Conservation (phyloP, 768 basidiomycete species). For the Xerocomellus chrysenteron region DNA sequence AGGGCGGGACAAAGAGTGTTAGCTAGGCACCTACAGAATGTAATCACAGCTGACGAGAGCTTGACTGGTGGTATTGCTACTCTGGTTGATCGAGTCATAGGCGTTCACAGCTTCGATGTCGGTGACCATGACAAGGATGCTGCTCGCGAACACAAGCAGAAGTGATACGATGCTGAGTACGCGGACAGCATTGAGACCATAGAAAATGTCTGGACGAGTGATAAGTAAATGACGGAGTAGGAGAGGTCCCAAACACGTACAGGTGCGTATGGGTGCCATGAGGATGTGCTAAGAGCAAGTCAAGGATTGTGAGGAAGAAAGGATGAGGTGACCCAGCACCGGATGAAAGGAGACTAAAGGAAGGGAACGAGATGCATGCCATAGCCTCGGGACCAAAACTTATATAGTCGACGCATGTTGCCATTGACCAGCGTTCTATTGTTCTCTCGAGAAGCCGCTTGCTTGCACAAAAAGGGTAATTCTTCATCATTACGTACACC, state of each 20-base stretch:
- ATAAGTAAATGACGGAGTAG: not conserved
- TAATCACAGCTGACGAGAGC: conserved; percentile 65
- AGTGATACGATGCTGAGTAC: conserved; percentile 76
- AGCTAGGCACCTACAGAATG: conserved; percentile 55
- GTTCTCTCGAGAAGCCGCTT: conserved; percentile 25
- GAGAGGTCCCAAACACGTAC: conserved; percentile 33
- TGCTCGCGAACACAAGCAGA: conserved; percentile 77
- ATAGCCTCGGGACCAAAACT: not conserved
- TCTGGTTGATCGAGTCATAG: conserved; percentile 47
- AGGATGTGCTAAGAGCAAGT: not conserved
- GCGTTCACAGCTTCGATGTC: conserved; percentile 75
- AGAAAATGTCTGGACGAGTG: conserved; percentile 52
- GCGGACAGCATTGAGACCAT: conserved; percentile 77
- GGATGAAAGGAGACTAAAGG: conserved; percentile 15
- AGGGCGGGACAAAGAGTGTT: not conserved
- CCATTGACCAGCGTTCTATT: conserved; percentile 27
- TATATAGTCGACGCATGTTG: conserved; percentile 22
- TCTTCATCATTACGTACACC: conserved; percentile 10
- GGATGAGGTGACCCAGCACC: conserved; percentile 35
- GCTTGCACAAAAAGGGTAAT: not conserved
- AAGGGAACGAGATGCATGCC: conserved; percentile 5
- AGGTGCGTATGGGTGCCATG: conserved; percentile 40
- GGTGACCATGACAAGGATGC: conserved; percentile 67
- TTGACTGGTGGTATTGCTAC: conserved; percentile 32
- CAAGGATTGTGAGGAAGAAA: conserved; percentile 19